A percentile compares a stretch with the other conserved stretches of the same genome.
These are phyloP conservation scores for Hanseniaspora jakobsenii DNA, from an alignment of 805 yeast genomes.

Conservation along the genomic window DNA sequence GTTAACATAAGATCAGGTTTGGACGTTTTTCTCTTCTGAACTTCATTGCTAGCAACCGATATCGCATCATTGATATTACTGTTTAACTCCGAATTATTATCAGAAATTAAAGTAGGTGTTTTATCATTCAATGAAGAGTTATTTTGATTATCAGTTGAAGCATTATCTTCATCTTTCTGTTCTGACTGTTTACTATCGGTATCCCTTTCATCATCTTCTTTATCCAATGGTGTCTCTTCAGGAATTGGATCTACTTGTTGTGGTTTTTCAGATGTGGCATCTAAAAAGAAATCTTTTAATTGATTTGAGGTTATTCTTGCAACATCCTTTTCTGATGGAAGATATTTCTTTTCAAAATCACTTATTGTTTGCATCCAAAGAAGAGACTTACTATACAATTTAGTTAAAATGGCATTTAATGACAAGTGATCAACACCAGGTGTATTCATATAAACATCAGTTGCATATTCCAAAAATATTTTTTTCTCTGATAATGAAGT, in stretches of 20 bases:
- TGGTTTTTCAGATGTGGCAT: conserved; percentile 33
- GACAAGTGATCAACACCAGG: conserved; percentile 55
- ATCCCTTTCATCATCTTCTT: conserved; percentile 11
- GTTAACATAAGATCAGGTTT: too few relatives aligned
- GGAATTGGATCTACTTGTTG: conserved; percentile 10
- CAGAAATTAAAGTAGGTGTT: not conserved
- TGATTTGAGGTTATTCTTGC: conserved; percentile 83
- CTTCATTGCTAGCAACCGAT: not conserved
- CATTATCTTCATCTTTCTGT: not conserved
- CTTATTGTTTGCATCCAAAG: conserved; percentile 78
- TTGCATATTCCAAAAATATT: conserved; percentile 35
- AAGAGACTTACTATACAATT: conserved; percentile 69
- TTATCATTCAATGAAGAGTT: not conserved
- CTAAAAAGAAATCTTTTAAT: conserved; percentile 59
- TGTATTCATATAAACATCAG: conserved; percentile 42
- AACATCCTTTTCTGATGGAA: conserved; percentile 89
- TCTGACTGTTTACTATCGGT: too few relatives aligned
- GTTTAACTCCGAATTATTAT: too few relatives aligned
- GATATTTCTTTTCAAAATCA: conserved; percentile 61
- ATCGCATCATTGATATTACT: too few relatives aligned
- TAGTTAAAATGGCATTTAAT: conserved; percentile 56
- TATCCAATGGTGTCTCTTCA: conserved; percentile 10
- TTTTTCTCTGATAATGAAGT: conserved; percentile 42
- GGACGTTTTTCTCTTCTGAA: too few relatives aligned
- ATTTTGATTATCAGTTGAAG: not conserved